These are phyloP conservation scores for Biancaea sappan DNA, from an alignment of 306 rosid genomes.

Conservation along the genomic window DNA sequence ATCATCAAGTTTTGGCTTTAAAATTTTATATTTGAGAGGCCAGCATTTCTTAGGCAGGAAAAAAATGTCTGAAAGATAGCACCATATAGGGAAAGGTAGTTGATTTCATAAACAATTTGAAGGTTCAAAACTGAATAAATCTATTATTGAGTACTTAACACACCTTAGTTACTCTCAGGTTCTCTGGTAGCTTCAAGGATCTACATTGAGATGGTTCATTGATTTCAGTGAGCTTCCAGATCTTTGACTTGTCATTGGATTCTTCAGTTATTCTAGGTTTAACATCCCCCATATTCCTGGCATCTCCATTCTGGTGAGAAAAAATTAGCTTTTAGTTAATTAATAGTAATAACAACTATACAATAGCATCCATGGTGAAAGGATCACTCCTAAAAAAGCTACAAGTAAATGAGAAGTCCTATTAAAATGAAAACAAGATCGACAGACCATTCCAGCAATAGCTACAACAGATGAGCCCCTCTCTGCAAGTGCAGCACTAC, in stretches of 20 bases:
- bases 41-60: background rate
- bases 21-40: background rate
- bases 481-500: constrained; percentile 73
- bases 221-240: constrained; percentile 96
- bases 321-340: constrained; percentile 25
- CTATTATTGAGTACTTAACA: background rate
- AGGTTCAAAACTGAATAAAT: constrained; percentile 2
- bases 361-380: background rate
- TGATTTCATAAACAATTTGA: constrained; percentile 12
- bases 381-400: background rate
- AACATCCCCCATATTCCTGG: constrained; percentile 84
- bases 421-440: constrained; percentile 24
- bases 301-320: constrained; percentile 79
- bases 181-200: constrained; percentile 89
- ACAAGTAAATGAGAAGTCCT: constrained; percentile 18
- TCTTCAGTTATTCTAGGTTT: constrained; percentile 95
- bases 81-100: background rate
- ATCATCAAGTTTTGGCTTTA: background rate
- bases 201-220: constrained; percentile 86
- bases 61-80: background rate
- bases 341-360: constrained; percentile 20
- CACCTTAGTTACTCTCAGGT: constrained; percentile 78
- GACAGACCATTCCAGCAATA: constrained; percentile 85
- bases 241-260: constrained; percentile 92
- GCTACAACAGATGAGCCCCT: constrained; percentile 71